phyloP scores from a whole-genome alignment of 164 flowering plant genomes.

The Dillenia suffruticosa region DNA sequence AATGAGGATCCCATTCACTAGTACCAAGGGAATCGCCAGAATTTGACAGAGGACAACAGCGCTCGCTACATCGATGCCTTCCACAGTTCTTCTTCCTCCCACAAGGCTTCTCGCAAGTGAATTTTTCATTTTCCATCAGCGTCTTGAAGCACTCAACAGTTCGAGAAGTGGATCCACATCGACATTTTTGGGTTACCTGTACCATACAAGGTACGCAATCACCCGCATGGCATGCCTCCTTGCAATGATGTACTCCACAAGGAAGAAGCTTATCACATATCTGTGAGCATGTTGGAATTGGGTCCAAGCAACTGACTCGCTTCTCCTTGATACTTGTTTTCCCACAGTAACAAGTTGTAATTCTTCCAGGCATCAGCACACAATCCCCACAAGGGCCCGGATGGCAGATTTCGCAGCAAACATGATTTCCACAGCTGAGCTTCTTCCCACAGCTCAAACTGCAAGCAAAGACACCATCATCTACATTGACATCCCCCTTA shows the following conservation, averaged over 20 bases:
- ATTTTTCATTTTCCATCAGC: slow-evolving; percentile 28
- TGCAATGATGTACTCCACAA: slow-evolving; percentile 66
- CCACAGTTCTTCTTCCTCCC: slow-evolving; percentile 93
- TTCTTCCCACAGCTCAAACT: slow-evolving; percentile 54
- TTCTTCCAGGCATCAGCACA: slow-evolving; percentile 53
- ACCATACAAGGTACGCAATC: slow-evolving; percentile 66
- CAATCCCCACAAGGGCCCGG: slow-evolving; percentile 92
- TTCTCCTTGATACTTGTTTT: slow-evolving; percentile 52
- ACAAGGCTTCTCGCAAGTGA: slow-evolving; percentile 77
- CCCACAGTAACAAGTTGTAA: slow-evolving; percentile 79
- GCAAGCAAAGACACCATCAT: slow-evolving; percentile 79
- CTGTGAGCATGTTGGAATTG: slow-evolving; percentile 68
- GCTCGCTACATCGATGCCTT: slow-evolving; percentile 92
- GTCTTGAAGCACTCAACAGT: slow-evolving; percentile 71
- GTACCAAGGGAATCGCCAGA: slow-evolving; percentile 15
- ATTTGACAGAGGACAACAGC: slow-evolving; percentile 77
- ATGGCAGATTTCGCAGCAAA: slow-evolving; percentile 66
- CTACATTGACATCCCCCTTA: slow-evolving; percentile 62
- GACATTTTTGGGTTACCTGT: slow-evolving; percentile 70
- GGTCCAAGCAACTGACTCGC: slow-evolving; percentile 77
- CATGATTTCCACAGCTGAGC: slow-evolving; percentile 77
- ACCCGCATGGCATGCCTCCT: slow-evolving; percentile 70
- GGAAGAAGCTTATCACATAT: slow-evolving; percentile 62
- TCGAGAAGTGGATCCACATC: slow-evolving; percentile 76
- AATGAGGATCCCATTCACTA: slow-evolving; percentile 80